phyloP scores from a whole-genome alignment of 2,329 filamentous ascomycete species.

The Ceratocystis albifundus region DNA sequence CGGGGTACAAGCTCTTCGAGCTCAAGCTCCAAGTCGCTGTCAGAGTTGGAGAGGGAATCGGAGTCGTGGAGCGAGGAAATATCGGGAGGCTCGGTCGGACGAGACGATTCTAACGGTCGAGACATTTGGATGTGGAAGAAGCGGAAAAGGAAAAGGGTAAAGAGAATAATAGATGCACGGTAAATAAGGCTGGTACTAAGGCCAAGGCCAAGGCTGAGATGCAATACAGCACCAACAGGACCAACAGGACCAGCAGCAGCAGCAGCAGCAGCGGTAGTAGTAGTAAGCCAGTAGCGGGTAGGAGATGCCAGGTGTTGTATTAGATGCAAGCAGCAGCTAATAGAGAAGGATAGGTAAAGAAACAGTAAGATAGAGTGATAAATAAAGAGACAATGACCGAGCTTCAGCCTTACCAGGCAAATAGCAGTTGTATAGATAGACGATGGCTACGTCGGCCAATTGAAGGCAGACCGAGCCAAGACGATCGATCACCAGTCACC shows the following conservation, averaged over 20 bases:
- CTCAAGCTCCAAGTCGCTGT: slow-evolving; percentile 60
- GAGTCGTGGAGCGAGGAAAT: slow-evolving; percentile 32
- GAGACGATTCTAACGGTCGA: slow-evolving; percentile 39
- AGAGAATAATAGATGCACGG: background rate
- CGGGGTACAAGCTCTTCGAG: slow-evolving; percentile 65
- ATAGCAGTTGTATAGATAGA: too few relatives aligned
- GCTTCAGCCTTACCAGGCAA: background rate
- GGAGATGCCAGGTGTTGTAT: slow-evolving; percentile 10
- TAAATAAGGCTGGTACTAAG: background rate
- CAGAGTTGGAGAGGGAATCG: slow-evolving; percentile 11
- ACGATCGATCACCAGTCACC: too few relatives aligned
- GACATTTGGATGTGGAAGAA: slow-evolving; percentile 35
- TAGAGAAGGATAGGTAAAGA: background rate
- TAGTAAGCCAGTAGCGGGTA: background rate
- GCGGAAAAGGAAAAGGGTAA: slow-evolving; percentile 1
- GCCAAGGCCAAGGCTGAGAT: slow-evolving; percentile 1
- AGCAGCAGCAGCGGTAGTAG: too few relatives aligned
- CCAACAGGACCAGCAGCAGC: too few relatives aligned
- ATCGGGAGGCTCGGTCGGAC: slow-evolving; percentile 49
- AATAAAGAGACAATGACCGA: background rate
- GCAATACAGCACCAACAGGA: background rate
- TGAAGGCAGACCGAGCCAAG: too few relatives aligned
- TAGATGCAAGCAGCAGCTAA: background rate
- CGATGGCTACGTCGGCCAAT: too few relatives aligned
- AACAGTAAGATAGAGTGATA: background rate